Conservation (phyloP, 768 basidiomycete species). For the Kwoniella shandongensis region DNA sequence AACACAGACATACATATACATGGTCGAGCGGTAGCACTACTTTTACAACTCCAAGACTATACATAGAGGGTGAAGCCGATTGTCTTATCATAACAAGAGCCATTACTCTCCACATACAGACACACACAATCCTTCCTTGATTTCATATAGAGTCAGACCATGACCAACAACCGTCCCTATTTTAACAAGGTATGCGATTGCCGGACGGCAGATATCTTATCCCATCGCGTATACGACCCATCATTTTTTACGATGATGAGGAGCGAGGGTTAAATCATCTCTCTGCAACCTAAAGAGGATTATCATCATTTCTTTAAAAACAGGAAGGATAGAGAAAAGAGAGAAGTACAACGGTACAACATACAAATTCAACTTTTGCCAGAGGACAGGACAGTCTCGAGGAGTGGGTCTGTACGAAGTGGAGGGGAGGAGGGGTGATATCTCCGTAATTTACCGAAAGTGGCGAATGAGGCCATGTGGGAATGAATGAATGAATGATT, state of each 20-base stretch:
- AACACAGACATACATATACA: too few species aligned
- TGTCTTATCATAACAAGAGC: too few species aligned
- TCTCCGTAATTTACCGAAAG: not conserved
- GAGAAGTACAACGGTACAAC: not conserved
- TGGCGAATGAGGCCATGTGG: not conserved
- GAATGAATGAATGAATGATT: not conserved
- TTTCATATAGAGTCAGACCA: slow-evolving; percentile 20
- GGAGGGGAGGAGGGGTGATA: not conserved
- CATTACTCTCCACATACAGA: too few species aligned
- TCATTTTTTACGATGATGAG: not conserved
- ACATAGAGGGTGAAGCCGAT: too few species aligned
- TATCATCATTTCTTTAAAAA: slow-evolving; percentile 24
- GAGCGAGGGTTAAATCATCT: slow-evolving; percentile 18
- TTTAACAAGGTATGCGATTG: slow-evolving; percentile 26
- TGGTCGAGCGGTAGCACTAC: too few species aligned
- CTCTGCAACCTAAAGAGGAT: slow-evolving; percentile 19
- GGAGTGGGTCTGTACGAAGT: not conserved
- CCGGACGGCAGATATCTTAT: slow-evolving; percentile 28
- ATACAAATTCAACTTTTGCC: not conserved
- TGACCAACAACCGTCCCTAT: slow-evolving; percentile 21
- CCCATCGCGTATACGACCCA: slow-evolving; percentile 8
- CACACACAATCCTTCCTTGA: slow-evolving; percentile 12
- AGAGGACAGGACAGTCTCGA: not conserved
- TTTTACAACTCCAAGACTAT: too few species aligned
- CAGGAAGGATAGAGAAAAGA: slow-evolving; percentile 16